These are phyloP conservation scores for Suillus hirtellus DNA, from an alignment of 768 basidiomycete species.

Conservation along the genomic window DNA sequence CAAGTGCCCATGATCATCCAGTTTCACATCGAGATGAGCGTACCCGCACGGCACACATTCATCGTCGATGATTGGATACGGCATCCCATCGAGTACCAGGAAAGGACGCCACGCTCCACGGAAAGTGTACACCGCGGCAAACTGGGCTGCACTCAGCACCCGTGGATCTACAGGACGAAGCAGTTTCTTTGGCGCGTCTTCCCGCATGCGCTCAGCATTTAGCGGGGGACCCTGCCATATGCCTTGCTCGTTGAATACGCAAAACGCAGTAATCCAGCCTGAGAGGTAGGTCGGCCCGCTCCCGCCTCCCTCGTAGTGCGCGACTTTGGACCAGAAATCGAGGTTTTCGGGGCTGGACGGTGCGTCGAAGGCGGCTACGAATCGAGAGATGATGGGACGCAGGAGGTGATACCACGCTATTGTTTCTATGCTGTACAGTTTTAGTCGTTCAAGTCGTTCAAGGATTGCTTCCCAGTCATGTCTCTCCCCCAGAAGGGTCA, in stretches of 20 bases:
- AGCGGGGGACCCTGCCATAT: conserved; percentile 34
- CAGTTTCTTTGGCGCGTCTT: conserved; percentile 34
- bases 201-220: conserved; percentile 32
- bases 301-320: conserved; percentile 24
- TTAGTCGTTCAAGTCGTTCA: conserved; percentile 22
- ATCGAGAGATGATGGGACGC: conserved; percentile 27
- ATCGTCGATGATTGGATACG: conserved; percentile 31
- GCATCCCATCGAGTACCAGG: conserved; percentile 30
- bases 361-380: conserved; percentile 29
- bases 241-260: conserved; percentile 34
- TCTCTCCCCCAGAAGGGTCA: conserved; percentile 26
- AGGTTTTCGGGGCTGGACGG: conserved; percentile 28
- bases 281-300: conserved; percentile 35
- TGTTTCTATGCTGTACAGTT: conserved; percentile 17
- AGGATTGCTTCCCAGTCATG: conserved; percentile 26
- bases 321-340: conserved; percentile 41
- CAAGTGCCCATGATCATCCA: conserved; percentile 29
- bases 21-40: conserved; percentile 28
- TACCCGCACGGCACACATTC: conserved; percentile 32
- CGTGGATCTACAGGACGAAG: conserved; percentile 31
- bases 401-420: conserved; percentile 28
- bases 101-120: conserved; percentile 24
- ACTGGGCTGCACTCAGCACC: conserved; percentile 26
- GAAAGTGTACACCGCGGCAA: conserved; percentile 31
- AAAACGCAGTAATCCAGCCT: conserved; percentile 44